These are phyloP conservation scores for Pseudogymnoascus sp. DNA, from an alignment of 2,329 filamentous ascomycete species.

Conservation along the genomic window DNA sequence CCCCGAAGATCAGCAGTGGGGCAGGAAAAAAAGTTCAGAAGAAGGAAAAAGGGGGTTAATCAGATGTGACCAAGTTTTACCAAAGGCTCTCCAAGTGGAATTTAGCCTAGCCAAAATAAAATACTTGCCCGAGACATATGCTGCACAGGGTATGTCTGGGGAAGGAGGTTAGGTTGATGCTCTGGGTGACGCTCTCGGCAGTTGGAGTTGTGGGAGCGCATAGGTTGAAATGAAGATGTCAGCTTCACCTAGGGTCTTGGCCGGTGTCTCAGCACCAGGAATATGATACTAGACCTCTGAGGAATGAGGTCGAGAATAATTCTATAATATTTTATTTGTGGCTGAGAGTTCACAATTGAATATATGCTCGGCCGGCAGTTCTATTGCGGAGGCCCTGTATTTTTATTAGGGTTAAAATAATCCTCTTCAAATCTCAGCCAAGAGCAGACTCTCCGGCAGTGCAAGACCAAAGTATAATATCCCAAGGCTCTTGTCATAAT, in stretches of 20 bases:
- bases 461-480: neutral
- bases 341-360: neutral
- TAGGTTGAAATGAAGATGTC: neutral
- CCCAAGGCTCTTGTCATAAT: neutral
- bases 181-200: neutral
- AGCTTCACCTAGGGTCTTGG: neutral
- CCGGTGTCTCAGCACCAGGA: neutral
- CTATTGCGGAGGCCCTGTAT: neutral
- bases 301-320: neutral
- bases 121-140: neutral
- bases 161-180: neutral
- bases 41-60: neutral
- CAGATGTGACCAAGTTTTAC: neutral
- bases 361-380: neutral
- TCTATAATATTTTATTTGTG: neutral
- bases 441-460: neutral
- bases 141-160: neutral
- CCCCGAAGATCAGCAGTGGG: neutral
- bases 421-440: neutral
- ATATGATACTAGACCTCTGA: neutral
- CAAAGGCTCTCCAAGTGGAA: neutral
- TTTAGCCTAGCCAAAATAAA: neutral
- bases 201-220: neutral
- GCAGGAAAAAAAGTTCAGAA: neutral
- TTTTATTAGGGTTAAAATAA: neutral